phyloP scores from a whole-genome alignment of 441 rosid species.

The Croton laevigatus region DNA sequence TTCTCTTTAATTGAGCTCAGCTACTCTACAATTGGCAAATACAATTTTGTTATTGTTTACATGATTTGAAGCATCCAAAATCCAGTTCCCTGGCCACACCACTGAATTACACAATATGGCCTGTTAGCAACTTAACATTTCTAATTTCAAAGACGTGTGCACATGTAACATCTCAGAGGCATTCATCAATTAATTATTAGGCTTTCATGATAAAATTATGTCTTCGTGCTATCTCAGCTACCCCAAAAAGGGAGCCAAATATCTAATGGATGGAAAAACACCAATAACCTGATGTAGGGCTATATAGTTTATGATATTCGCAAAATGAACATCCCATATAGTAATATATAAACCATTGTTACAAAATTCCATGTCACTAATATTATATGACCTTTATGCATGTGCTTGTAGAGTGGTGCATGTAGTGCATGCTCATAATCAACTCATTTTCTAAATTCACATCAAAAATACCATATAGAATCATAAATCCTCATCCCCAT shows the following conservation, averaged over 20 bases:
- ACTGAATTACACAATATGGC: not conserved
- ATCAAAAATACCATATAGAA: not conserved
- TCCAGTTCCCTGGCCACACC: not conserved
- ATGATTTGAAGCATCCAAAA: not conserved
- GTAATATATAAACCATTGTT: too few species aligned
- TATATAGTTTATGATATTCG: slow-evolving; percentile 4
- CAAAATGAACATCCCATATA: not conserved
- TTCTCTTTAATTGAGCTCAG: not conserved
- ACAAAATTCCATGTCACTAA: not conserved
- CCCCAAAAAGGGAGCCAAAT: not conserved
- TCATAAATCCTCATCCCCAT: too few species aligned
- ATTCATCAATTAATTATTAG: not conserved
- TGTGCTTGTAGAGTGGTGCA: not conserved
- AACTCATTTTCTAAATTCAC: not conserved
- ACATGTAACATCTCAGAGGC: not conserved
- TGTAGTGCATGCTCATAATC: not conserved
- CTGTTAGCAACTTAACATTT: not conserved
- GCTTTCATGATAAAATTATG: not conserved
- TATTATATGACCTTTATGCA: not conserved
- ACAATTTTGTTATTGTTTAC: not conserved
- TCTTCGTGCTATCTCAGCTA: not conserved
- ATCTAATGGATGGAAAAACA: not conserved
- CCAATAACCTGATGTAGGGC: slow-evolving; percentile 1
- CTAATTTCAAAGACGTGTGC: not conserved
- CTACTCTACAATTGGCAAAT: not conserved